phyloP scores from a whole-genome alignment of 495 filamentous ascomycete genomes.

The Penicillium taxi region DNA sequence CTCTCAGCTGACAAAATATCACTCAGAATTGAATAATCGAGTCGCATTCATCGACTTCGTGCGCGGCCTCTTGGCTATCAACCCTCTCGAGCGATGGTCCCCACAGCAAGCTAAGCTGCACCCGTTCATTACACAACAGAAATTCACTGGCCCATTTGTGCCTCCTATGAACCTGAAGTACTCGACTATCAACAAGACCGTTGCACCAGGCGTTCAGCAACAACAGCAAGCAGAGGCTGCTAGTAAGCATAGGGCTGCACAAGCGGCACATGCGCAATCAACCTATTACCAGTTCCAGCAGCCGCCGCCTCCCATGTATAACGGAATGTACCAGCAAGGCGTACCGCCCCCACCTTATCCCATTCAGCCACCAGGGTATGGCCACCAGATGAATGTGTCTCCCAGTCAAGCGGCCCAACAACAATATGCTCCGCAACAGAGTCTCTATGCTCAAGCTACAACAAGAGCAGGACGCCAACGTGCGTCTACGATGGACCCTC shows the following conservation, averaged over 20 bases:
- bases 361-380: constrained; percentile 57
- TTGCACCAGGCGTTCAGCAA: constrained; percentile 93
- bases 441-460: constrained; percentile 80
- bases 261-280: constrained; percentile 53
- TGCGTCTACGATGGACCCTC: constrained; percentile 91
- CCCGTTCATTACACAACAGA: constrained; percentile 98
- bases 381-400: constrained; percentile 68
- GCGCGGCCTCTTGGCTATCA: constrained; percentile 88
- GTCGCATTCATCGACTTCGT: constrained; percentile 99
- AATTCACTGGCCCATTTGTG: constrained; percentile 90
- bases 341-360: constrained; percentile 86
- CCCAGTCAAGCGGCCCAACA: constrained; percentile 55
- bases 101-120: constrained; percentile 96
- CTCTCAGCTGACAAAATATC: constrained; percentile 21
- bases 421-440: constrained; percentile 61
- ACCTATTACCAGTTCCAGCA: constrained; percentile 46
- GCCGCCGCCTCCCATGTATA: constrained; percentile 54
- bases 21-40: constrained; percentile 90
- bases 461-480: constrained; percentile 77
- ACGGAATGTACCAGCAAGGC: constrained; percentile 67
- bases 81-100: constrained; percentile 94
- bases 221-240: constrained; percentile 89
- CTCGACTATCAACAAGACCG: constrained; percentile 71
- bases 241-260: constrained; percentile 73
- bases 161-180: constrained; percentile 96